Evolutionary conservation across 2,329 filamentous ascomycete species (phyloP), one percentile per base, ranked within the genome.

Genomic region (Venturia asperata): DNA sequence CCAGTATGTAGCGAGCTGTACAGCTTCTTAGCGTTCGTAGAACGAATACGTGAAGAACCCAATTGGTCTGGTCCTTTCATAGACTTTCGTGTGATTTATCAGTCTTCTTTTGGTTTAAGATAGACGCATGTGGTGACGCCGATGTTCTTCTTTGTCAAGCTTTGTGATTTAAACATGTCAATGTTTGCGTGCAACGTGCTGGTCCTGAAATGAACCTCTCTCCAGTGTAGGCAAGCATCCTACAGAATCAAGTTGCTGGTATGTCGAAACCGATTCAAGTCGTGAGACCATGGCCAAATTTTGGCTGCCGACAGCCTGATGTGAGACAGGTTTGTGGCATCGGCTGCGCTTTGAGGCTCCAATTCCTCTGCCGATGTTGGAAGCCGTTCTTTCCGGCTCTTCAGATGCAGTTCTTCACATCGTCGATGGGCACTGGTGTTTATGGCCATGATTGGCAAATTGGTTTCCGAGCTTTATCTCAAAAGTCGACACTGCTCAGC

Each of bases 401-500:
- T 6, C 13, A 21, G 3, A 6, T 27, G 9, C 9, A 17, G 47
- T 52, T 6, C 45, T 52, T 27, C 47, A 17, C 47, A 15, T 27
- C 13, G 21, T 27, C 47, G 47, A 52, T 24, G n/a, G 24, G 21
- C 21, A 27, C 24, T 17, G 47, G 21, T 52, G 21, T 3, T 52
- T 30, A 30, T n/a, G 52, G 30, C 52, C 27, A n/a, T 58, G 30
- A 30, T 34, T n/a, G n/a, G 17, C 30, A 10, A 10, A 37, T 37
- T n/a, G 27, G 30, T 34, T 56, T 27, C 30, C 10, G 15, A 30
- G 19, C 27, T 56, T 56, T 9, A 19, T 55, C 49, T 58, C 30
- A 58, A 58, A 58, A 58, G 13, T 58, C 52, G 17, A 58, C 52
- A n/a, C 27, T 37, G 52, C 52, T 58, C 5, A 58, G 15, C 52